Evolutionary conservation across 1,284 basidiomycete species (phyloP), one percentile per base, ranked within the genome.

Genomic region (Cryptococcus deneoformans): DNA sequence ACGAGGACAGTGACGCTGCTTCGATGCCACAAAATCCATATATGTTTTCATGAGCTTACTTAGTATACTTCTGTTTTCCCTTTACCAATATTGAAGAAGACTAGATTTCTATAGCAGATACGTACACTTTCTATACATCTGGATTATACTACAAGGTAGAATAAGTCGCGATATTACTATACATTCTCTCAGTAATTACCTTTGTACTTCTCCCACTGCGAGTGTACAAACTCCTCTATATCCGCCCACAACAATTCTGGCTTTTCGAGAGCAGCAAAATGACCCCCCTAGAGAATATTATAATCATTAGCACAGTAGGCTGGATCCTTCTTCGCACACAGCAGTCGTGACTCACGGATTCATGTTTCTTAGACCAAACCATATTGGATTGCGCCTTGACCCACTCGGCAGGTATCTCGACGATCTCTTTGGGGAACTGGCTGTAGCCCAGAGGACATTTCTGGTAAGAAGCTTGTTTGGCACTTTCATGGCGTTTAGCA

Each of bases 191-290:
- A 20, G 20, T 20, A 20, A 20, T 20, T 20, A 20, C 20, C 20
- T 20, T 24, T 43, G 50, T 39, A 24, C 24, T 40, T 51, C 5
- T 51, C 50, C 50, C 40, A 43, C 14, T 39, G 16, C 47, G 34
- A 29, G 34, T 37, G n/a, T 7, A 48, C 29, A 36, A 77, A 77
- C 3, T 59, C 69, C 11, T 60, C 57, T 5, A 80, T 65, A 52
- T 72, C 72, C 34, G 66, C 54, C 58, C 71, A 78, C 16, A 79
- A 61, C 54, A 62, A 52, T n/a, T 65, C 60, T 6, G 80, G 80
- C 52, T 73, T 68, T 63, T 82, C 81, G 37, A 80, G 64, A 1
- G 79, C 79, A 2, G 80, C 69, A 53, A 80, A 75, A 57, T 80
- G 79, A 0, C 76, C 78, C 9, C 9, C 77, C 62, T 70, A 48